phyloP scores from a whole-genome alignment of 1,284 basidiomycete species.

The Apiotrichum domesticum region DNA sequence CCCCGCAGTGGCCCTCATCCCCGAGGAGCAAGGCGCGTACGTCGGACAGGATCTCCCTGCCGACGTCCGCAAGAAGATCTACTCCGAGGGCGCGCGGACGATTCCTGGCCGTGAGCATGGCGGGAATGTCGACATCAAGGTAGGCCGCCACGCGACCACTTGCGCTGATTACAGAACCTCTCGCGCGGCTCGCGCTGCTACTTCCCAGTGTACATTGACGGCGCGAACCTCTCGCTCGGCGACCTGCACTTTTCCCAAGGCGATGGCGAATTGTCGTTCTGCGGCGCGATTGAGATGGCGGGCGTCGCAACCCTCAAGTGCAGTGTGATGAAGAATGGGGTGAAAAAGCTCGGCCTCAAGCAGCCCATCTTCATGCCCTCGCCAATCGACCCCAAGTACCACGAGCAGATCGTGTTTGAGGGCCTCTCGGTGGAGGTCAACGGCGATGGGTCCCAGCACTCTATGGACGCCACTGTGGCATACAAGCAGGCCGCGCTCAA shows the following conservation, averaged over 20 bases:
- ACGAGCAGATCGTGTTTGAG: constrained; percentile 13
- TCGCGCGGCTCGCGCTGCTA: constrained; percentile 7
- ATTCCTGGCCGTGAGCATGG: constrained; percentile 72
- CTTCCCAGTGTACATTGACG: constrained; percentile 62
- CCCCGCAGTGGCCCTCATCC: constrained; percentile 60
- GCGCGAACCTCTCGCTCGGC: constrained; percentile 67
- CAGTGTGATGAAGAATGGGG: constrained; percentile 5
- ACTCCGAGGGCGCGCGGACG: constrained; percentile 64
- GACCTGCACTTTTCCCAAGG: constrained; percentile 75
- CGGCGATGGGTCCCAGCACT: constrained; percentile 13
- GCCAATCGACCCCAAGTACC: constrained; percentile 16
- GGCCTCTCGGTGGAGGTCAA: constrained; percentile 9
- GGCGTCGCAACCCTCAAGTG: constrained; percentile 8
- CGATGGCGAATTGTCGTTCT: constrained; percentile 56
- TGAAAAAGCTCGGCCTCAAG: constrained; percentile 7
- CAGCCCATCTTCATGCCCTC: constrained; percentile 13
- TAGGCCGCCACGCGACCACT: background rate
- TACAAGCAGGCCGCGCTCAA: constrained; percentile 73
- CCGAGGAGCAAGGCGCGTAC: constrained; percentile 58
- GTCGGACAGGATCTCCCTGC: constrained; percentile 56
- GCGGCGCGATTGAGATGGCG: constrained; percentile 40
- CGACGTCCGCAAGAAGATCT: constrained; percentile 55
- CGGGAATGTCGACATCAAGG: constrained; percentile 68
- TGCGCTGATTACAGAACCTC: background rate
- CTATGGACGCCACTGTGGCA: constrained; percentile 30